Evolutionary conservation across 2,329 filamentous ascomycete genomes (phyloP).

Genomic region (Calycina herbarum): DNA sequence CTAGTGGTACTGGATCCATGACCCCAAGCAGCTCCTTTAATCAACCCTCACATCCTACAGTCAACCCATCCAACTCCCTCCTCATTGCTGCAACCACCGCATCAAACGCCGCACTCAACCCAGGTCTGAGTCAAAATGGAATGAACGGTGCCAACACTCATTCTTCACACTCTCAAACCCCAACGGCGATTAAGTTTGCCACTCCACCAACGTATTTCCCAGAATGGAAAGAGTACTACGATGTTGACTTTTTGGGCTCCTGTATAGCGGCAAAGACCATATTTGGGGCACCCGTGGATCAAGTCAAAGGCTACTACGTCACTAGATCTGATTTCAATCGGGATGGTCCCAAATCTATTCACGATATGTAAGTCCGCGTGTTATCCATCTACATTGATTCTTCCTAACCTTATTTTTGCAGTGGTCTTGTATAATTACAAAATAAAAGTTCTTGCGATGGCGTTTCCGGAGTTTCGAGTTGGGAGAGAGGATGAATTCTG

Average conservation of each 20-base stretch:
- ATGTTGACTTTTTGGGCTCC: slow-evolving; percentile 68
- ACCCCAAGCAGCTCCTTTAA: slow-evolving; percentile 64
- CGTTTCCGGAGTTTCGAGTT: not conserved
- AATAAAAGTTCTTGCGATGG: slow-evolving; percentile 5
- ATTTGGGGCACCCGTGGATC: slow-evolving; percentile 66
- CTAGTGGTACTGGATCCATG: slow-evolving; percentile 84
- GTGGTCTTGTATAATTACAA: slow-evolving; percentile 4
- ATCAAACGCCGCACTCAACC: slow-evolving; percentile 36
- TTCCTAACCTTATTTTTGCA: not conserved
- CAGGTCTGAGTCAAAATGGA: slow-evolving; percentile 39
- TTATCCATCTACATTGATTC: not conserved
- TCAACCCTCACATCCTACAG: slow-evolving; percentile 53
- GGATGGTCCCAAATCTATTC: slow-evolving; percentile 38
- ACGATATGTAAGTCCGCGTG: slow-evolving; percentile 36
- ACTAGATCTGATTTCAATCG: slow-evolving; percentile 49
- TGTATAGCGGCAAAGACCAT: slow-evolving; percentile 72
- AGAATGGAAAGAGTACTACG: slow-evolving; percentile 59
- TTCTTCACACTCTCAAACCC: slow-evolving; percentile 66
- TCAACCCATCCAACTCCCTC: slow-evolving; percentile 77
- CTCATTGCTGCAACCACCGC: slow-evolving; percentile 87
- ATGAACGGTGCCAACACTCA: slow-evolving; percentile 50
- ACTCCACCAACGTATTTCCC: slow-evolving; percentile 72
- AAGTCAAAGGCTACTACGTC: slow-evolving; percentile 61
- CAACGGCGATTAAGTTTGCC: slow-evolving; percentile 64
- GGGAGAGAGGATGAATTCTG: slow-evolving; percentile 6